Evolutionary conservation across 2,329 filamentous ascomycete species (phyloP), one percentile per base, ranked within the genome.

Genomic region (Talaromyces islandicus): DNA sequence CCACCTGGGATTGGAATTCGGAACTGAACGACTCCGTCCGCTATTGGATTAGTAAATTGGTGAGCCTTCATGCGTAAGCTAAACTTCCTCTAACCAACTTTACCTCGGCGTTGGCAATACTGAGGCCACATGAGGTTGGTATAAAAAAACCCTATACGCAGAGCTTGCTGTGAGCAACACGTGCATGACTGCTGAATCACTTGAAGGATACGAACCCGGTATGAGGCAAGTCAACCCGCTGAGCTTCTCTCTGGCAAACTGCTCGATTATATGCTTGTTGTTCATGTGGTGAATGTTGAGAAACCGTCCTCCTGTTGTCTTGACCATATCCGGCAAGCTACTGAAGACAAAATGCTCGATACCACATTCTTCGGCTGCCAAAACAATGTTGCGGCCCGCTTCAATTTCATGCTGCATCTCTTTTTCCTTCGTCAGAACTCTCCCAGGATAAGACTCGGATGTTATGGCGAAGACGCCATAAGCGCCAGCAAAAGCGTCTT

Each of bases 391-490:
- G 17, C 58, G 19, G 4, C 66, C 66, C 1, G 62, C 63, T 11
- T 62, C 63, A 24, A 66, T 29, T 54, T 67, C 66, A 58, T 64
- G 64, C 19, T 60, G 59, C 58, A 65, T 58, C 6, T 65, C 64
- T 11, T 65, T 60, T 21, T 66, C 60, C 7, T 55, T 62, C 14
- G 62, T 50, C 2, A 67, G 56, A 19, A 56, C 19, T 32, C 41
- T 62, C 2, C 64, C 60, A 1, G 57, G 30, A 1, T 55, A n/a
- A 1, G 30, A 46, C 11, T 66, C 56, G 48, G 50, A 57, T 21
- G 63, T 66, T 52, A 64, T 57, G 12, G 64, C 66, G n/a, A 66
- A 67, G 4, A 66, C 61, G n/a, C 63, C 64, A 51, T 65, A 48
- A 5, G 56, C 62, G 25, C 57, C 62, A 9, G 19, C n/a, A 29